phyloP scores from a whole-genome alignment of 352 stramenopile species.

The Phytophthora constricta region DNA sequence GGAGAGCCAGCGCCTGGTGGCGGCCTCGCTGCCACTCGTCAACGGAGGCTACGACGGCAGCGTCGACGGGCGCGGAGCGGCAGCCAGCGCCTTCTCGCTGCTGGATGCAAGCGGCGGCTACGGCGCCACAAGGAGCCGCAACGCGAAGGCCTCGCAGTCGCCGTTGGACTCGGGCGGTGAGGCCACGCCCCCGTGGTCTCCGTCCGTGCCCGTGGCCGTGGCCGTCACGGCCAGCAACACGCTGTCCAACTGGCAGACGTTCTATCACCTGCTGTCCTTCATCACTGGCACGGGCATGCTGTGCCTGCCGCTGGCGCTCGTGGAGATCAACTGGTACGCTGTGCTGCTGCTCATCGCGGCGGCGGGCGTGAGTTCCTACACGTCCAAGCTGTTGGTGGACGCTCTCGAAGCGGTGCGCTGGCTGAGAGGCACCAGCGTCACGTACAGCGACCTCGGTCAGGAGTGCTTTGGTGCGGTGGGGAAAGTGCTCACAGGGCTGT shows the following conservation, averaged over 20 bases:
- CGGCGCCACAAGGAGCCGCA: conserved; percentile 17
- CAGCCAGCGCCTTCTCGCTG: conserved; percentile 27
- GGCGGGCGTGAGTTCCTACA: conserved; percentile 61
- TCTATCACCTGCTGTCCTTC: conserved; percentile 78
- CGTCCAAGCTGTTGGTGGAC: conserved; percentile 70
- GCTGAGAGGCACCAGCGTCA: conserved; percentile 65
- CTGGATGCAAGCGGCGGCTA: conserved; percentile 21
- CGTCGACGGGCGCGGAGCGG: conserved; percentile 30
- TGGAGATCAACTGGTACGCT: conserved; percentile 84
- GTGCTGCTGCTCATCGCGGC: conserved; percentile 65
- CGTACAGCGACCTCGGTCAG: conserved; percentile 72
- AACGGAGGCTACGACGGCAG: conserved; percentile 36
- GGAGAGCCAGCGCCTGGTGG: conserved; percentile 45
- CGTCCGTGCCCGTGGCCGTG: conserved; percentile 18
- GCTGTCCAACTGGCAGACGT: conserved; percentile 68
- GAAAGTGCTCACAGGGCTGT: conserved; percentile 43
- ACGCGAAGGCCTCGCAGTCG: conserved; percentile 22
- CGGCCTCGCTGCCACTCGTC: conserved; percentile 27
- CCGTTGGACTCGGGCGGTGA: background rate
- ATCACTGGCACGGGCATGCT: conserved; percentile 79
- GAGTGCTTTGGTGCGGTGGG: conserved; percentile 66
- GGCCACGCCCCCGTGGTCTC: conserved; percentile 14
- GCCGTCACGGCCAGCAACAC: conserved; percentile 20
- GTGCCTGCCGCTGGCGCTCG: conserved; percentile 71
- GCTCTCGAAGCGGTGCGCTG: conserved; percentile 76